phyloP scores from a whole-genome alignment of 441 rosid species.

The Isatis lusitanica region DNA sequence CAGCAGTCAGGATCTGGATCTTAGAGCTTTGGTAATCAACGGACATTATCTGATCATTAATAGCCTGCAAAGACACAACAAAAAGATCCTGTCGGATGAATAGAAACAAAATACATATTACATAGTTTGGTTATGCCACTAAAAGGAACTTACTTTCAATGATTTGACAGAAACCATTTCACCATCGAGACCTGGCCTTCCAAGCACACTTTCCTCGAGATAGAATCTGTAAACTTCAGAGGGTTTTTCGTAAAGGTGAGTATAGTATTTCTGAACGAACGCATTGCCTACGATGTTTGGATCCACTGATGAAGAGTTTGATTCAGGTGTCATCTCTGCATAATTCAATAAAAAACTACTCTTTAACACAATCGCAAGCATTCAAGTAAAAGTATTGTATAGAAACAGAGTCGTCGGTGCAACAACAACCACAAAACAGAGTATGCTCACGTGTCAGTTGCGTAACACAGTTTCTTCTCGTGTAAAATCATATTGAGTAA shows the following conservation, averaged over 20 bases:
- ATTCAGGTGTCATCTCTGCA: slow-evolving; percentile 48
- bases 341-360: background rate
- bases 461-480: no score
- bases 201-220: slow-evolving; percentile 40
- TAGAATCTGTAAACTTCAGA: slow-evolving; percentile 43
- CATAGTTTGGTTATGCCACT: background rate
- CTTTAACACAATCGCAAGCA: background rate
- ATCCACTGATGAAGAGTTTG: slow-evolving; percentile 38
- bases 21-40: slow-evolving; percentile 37
- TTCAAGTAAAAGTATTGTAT: background rate
- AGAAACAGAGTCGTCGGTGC: background rate
- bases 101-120: background rate
- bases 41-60: slow-evolving; percentile 48
- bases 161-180: slow-evolving; percentile 43
- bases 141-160: slow-evolving; percentile 42
- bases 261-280: slow-evolving; percentile 46
- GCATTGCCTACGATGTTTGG: slow-evolving; percentile 44
- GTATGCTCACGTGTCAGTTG: background rate
- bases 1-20: slow-evolving; percentile 44
- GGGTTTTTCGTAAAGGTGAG: slow-evolving; percentile 32
- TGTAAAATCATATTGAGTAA: no score
- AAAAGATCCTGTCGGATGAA: background rate
- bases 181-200: slow-evolving; percentile 44
- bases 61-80: slow-evolving; percentile 35
- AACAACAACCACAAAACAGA: background rate